Evolutionary conservation across 2,329 filamentous ascomycete species (phyloP).

Genomic region (Parastagonospora nodorum): DNA sequence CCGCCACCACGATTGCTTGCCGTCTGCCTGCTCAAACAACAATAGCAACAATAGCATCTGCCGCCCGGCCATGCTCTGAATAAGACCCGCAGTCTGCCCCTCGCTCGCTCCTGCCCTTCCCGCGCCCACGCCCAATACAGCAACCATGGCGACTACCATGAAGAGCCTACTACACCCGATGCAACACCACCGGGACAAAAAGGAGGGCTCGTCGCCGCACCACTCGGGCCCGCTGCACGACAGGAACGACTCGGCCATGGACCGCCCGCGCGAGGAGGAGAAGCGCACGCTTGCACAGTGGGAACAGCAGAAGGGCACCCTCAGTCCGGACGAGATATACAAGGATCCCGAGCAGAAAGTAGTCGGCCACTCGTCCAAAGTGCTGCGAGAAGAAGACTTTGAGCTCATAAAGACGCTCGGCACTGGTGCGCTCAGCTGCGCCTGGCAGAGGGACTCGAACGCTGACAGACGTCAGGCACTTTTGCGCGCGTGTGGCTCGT

Average conservation of each 20-base stretch:
- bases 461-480: conserved; percentile 60
- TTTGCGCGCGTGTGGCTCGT: conserved; percentile 85
- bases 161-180: conserved; percentile 45
- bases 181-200: conserved; percentile 36
- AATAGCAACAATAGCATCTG: conserved; percentile 6
- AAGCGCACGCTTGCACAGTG: conserved; percentile 53
- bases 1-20: conserved; percentile 14
- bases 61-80: conserved; percentile 18
- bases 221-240: conserved; percentile 35
- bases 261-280: conserved; percentile 53
- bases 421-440: conserved; percentile 61
- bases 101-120: conserved; percentile 10
- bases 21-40: neutral
- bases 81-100: conserved; percentile 7
- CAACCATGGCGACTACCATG: conserved; percentile 44
- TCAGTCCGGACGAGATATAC: conserved; percentile 51
- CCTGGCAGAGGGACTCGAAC: neutral
- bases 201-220: conserved; percentile 19
- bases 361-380: conserved; percentile 54
- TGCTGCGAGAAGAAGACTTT: conserved; percentile 65
- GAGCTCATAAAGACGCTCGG: conserved; percentile 75
- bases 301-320: conserved; percentile 51
- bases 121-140: conserved; percentile 13
- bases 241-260: conserved; percentile 42
- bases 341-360: conserved; percentile 51